Evolutionary conservation across 1,284 basidiomycete species (phyloP).

Genomic region (Volvariella volvacea): DNA sequence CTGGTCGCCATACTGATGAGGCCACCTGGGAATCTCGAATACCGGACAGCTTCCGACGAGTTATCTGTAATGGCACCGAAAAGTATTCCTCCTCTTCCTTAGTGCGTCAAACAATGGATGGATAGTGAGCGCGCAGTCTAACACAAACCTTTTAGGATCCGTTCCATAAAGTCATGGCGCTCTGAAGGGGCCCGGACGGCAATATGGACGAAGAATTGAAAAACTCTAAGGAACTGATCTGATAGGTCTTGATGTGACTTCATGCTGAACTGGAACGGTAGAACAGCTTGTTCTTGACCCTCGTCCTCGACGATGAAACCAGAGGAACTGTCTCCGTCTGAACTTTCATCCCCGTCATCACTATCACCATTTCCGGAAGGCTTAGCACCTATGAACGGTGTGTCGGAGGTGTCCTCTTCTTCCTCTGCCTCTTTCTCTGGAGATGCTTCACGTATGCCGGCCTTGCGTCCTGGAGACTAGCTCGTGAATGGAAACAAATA

Average conservation of each 20-base stretch:
- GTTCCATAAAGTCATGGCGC: slow-evolving; percentile 47
- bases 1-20: slow-evolving; percentile 72
- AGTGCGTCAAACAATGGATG: neutral
- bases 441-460: slow-evolving; percentile 28
- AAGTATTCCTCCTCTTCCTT: slow-evolving; percentile 60
- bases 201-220: slow-evolving; percentile 79
- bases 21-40: slow-evolving; percentile 67
- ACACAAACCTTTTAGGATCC: slow-evolving; percentile 46
- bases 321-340: slow-evolving; percentile 29
- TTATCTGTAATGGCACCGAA: slow-evolving; percentile 53
- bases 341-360: slow-evolving; percentile 28
- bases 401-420: slow-evolving; percentile 20
- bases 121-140: neutral
- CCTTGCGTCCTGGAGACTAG: slow-evolving; percentile 35
- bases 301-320: slow-evolving; percentile 75
- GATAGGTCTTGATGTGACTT: slow-evolving; percentile 65
- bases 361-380: slow-evolving; percentile 27
- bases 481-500: neutral
- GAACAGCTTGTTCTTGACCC: slow-evolving; percentile 28
- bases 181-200: slow-evolving; percentile 52
- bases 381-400: slow-evolving; percentile 37
- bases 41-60: slow-evolving; percentile 60
- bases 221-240: slow-evolving; percentile 79
- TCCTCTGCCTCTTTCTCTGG: slow-evolving; percentile 28
- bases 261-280: slow-evolving; percentile 76